Conservation (phyloP, 768 basidiomycete species). For the Suillus fuscotomentosus region DNA sequence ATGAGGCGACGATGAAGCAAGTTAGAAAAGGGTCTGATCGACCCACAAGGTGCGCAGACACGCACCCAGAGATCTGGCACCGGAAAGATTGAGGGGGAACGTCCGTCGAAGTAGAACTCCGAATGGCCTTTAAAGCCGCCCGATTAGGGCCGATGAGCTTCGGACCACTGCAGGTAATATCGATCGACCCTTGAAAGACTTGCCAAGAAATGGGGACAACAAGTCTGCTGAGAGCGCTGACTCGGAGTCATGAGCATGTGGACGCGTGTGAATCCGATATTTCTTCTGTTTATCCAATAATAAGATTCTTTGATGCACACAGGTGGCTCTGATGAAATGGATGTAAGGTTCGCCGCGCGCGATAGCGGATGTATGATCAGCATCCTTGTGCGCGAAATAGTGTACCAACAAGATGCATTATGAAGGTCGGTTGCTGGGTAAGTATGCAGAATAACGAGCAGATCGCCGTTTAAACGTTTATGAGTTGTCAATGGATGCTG, state of each 20-base stretch:
- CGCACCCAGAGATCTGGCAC: background rate
- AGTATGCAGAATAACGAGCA: background rate
- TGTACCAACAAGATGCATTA: background rate
- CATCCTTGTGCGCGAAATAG: no score
- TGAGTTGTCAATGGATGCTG: background rate
- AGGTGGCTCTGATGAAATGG: no score
- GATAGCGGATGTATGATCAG: no score
- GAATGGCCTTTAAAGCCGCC: background rate
- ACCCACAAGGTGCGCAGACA: background rate
- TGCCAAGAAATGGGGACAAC: no score
- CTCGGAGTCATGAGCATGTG: no score
- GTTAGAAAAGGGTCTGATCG: background rate
- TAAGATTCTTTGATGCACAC: no score
- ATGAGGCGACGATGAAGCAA: background rate
- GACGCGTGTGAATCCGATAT: no score
- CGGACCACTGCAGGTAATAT: no score
- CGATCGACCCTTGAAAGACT: no score
- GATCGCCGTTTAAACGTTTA: background rate
- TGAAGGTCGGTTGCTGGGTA: background rate
- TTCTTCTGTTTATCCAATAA: no score
- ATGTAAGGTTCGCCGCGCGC: no score
- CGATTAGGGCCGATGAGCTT: background rate
- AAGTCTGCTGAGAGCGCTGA: no score
- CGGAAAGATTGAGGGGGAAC: background rate
- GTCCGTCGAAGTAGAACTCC: background rate